Evolutionary conservation across 441 rosid species (phyloP).

Genomic region (Brassica balearica): DNA sequence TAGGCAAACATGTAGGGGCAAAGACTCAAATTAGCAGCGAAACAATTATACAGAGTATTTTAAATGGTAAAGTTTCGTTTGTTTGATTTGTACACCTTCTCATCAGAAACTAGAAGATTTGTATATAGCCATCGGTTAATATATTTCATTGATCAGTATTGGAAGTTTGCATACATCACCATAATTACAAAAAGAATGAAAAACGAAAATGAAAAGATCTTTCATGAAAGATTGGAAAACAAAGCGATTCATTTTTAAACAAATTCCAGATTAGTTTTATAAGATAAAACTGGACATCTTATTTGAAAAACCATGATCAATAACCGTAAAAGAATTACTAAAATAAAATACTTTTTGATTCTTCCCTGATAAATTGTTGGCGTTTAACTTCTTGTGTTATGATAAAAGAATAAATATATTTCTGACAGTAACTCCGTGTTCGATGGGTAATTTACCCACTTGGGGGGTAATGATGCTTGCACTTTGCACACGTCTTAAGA

Average conservation of each 20-base stretch:
- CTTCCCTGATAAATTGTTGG: not conserved
- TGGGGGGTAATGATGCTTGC: constrained; percentile 43
- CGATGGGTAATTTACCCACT: constrained; percentile 43
- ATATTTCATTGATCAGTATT: not conserved
- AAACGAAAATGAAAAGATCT: not conserved
- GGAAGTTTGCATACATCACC: not conserved
- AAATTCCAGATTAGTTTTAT: not conserved
- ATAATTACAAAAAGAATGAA: not conserved
- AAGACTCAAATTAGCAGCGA: constrained; percentile 34
- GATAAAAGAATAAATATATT: constrained; percentile 12
- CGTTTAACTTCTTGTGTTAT: not conserved
- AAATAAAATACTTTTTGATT: not conserved
- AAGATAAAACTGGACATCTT: not conserved
- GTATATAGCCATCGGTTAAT: not conserved
- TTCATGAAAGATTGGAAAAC: not conserved
- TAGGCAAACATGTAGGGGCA: constrained; percentile 39
- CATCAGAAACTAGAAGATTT: constrained; percentile 10
- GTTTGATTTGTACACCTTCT: constrained; percentile 14
- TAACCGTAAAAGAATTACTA: not conserved
- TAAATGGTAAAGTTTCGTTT: constrained; percentile 1
- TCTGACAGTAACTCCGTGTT: constrained; percentile 50
- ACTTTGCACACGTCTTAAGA: constrained; percentile 44
- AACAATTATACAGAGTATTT: not conserved
- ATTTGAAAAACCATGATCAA: not conserved
- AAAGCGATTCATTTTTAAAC: not conserved